Evolutionary conservation across 805 yeast species (phyloP), one percentile per base, ranked within the genome.

Genomic region (Lachancea waltii): DNA sequence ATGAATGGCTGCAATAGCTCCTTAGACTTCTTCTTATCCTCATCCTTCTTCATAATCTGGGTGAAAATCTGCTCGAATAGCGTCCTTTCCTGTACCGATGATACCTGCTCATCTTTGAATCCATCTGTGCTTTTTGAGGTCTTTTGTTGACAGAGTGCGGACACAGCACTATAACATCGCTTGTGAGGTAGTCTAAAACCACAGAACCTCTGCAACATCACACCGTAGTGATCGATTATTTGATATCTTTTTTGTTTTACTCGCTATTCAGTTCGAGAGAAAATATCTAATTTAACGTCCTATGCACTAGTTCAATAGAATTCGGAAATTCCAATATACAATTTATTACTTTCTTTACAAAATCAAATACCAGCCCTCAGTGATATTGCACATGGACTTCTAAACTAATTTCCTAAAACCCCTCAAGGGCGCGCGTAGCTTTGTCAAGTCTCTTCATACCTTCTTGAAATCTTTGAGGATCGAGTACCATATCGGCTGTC

Each of bases 401-500:
- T 14, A 23, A 22, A 22, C 11, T 13, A 16, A 11, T 3, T 23
- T 15, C 23, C 46, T 48, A 64, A 45, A 75, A 90, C 2, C 97
- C 97, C 54, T 90, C 97, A 35, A 90, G 66, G 0, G 89, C 94
- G 39, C 82, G 68, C 41, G 87, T 72, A 0, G 96, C 97, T 49
- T 79, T 79, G 48, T 82, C 83, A 49, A 90, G 65, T 46, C 97
- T 68, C 45, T 75, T 70, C 30, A 85, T 72, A 9, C 97, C 95
- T 44, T 85, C 86, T 11, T 78, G 79, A 41, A 82, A 80, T 51
- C 92, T 75, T 20, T 75, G 76, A 20, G 85, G 85, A 58, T 90
- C 95, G 40, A 85, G 57, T 38, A 87, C 82, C 85, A 92, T 86
- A 54, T 87, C 96, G 37, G 89, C 85, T 3, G 95, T 86, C 42